Evolutionary conservation across 2,329 filamentous ascomycete genomes (phyloP), one percentile per base, ranked within the genome.

Genomic region (Nannizzia gypsea): DNA sequence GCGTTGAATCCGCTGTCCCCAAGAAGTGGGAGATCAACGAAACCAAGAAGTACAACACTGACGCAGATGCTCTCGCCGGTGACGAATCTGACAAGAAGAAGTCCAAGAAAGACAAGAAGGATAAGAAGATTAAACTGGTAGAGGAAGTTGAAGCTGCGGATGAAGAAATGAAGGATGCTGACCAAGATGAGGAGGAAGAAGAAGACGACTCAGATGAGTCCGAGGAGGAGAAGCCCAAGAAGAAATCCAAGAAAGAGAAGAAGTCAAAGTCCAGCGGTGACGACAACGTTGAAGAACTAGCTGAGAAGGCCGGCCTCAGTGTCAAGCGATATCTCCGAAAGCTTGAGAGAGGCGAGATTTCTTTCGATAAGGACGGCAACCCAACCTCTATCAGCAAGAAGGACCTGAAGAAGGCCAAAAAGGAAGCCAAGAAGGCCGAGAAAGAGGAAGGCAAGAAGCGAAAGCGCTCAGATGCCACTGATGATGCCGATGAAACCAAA

Each of bases 11-110:
- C 42, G 75, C 78, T 46, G 77, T 81, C 66, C 83, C 85, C 60
- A 84, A 85, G 67, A 95, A 95, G 76, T 95, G 89, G 81, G 88
- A 91, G 64, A 81, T 99, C 69, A 95, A 95, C 77, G 90, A 96
- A 74, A 88, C 88, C 9, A 83, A 89, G 71, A 93, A 92, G 76
- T 99, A 99, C 81, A 97, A 97, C 74, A 81, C 84, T 56, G 91
- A 97, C 71, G 93, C 90, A 59, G 93, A 99, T 74, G 92, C 90
- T 64, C 78, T 96, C 57, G 80, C 80, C 62, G 83, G 83, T 55
- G 83, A 89, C 67, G 86, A 87, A 66, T 80, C 82, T 59, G 70
- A 64, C 38, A 66, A 66, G 60, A 66, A 73, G 13, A 67, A 66
- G 22, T 76, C 76, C 68, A 72, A 74, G 64, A 64, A 67, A 42